phyloP scores from a whole-genome alignment of 1,139 yeast species.

The Pichia sp. region DNA sequence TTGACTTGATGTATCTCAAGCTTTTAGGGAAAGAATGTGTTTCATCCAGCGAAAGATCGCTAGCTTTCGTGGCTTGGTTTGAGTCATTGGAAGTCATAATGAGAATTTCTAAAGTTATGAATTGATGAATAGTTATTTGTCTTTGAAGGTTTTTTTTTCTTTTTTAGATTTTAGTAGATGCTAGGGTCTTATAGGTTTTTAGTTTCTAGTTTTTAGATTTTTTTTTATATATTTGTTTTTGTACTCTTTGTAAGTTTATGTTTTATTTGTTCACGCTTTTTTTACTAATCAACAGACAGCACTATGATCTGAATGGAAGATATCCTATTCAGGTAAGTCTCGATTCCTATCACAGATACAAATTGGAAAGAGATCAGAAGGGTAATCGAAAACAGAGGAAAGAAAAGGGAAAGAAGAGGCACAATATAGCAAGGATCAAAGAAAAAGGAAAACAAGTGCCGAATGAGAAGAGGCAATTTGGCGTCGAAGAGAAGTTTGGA shows the following conservation, averaged over 20 bases:
- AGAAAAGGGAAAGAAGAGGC: neutral
- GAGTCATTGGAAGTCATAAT: neutral
- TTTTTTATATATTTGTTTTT: neutral
- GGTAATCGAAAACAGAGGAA: neutral
- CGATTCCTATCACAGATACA: too few species aligned
- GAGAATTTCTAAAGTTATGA: neutral
- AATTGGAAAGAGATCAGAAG: neutral
- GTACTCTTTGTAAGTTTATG: neutral
- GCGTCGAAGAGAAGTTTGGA: neutral
- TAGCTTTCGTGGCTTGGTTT: neutral
- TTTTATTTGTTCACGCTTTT: neutral
- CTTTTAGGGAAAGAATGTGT: constrained; percentile 4
- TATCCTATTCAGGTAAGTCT: neutral
- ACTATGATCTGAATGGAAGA: neutral
- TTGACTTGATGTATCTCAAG: constrained; percentile 13
- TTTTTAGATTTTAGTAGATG: neutral
- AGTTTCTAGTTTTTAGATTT: neutral
- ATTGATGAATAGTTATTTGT: neutral
- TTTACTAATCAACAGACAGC: neutral
- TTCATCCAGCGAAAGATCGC: constrained; percentile 4
- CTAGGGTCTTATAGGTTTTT: neutral
- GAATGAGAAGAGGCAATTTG: neutral
- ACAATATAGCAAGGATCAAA: neutral
- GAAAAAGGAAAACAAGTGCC: neutral
- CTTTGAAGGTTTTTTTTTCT: neutral